Evolutionary conservation across 495 filamentous ascomycete genomes (phyloP).

Genomic region (Daldinia loculata): DNA sequence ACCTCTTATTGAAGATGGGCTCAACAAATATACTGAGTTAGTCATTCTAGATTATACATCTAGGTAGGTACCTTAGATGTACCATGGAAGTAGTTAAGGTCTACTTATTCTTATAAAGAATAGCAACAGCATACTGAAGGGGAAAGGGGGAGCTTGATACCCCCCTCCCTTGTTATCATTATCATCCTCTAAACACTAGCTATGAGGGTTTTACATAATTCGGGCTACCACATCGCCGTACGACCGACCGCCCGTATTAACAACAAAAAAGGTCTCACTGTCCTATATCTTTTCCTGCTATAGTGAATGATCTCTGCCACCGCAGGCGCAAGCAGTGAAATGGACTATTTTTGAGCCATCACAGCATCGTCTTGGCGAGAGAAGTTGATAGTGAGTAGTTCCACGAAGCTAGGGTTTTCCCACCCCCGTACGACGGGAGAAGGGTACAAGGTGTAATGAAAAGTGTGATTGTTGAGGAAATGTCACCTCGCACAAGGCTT

Average conservation of each 20-base stretch:
- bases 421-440: constrained; percentile 7
- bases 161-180: not conserved
- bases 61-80: too few species aligned
- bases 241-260: constrained; percentile 9
- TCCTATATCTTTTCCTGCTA: not conserved
- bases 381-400: constrained; percentile 14
- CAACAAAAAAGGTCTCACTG: not conserved
- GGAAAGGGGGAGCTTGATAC: not conserved
- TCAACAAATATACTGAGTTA: not conserved
- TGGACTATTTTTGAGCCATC: constrained; percentile 7
- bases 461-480: constrained; percentile 23
- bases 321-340: constrained; percentile 5
- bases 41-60: too few species aligned
- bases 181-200: not conserved
- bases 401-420: constrained; percentile 18
- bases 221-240: constrained; percentile 23
- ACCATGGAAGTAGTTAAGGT: too few species aligned
- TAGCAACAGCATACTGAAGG: not conserved
- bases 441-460: constrained; percentile 3
- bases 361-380: constrained; percentile 28
- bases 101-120: not conserved
- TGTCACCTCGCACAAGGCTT: constrained; percentile 20
- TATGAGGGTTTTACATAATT: constrained; percentile 14
- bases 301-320: not conserved
- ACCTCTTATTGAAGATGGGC: not conserved